Evolutionary conservation across 306 rosid genomes (phyloP).

Genomic region (Quercus suber): DNA sequence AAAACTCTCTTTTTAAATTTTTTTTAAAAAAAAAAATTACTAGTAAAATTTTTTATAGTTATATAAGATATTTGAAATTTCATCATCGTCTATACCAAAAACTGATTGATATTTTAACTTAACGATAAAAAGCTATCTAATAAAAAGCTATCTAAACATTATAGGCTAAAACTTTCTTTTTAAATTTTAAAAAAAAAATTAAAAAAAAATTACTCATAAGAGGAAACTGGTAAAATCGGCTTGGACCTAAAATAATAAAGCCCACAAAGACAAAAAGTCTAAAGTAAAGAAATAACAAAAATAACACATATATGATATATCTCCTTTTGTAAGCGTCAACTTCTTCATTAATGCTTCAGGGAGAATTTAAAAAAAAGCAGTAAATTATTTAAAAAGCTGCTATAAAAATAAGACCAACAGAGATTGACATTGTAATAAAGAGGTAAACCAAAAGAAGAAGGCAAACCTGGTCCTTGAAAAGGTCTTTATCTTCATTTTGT

Average conservation of each 20-base stretch:
- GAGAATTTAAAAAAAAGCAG: not conserved
- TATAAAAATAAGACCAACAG: not conserved
- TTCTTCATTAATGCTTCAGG: not conserved
- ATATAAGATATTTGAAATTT: too few species aligned
- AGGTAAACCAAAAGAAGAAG: not conserved
- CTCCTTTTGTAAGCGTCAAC: not conserved
- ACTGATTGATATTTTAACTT: fast-evolving
- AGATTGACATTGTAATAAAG: too few species aligned
- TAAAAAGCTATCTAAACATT: too few species aligned
- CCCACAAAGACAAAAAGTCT: not conserved
- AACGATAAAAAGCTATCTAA: too few species aligned
- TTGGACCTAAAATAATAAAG: not conserved
- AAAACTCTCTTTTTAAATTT: too few species aligned
- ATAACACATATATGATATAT: not conserved
- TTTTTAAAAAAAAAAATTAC: too few species aligned
- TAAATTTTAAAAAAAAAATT: too few species aligned
- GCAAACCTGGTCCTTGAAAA: conserved; percentile 39
- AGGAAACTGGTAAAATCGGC: not conserved
- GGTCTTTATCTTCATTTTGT: conserved; percentile 41
- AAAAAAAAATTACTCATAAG: too few species aligned
- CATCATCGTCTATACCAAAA: too few species aligned
- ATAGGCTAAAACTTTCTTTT: too few species aligned
- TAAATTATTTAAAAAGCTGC: not conserved
- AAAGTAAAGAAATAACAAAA: too few species aligned
- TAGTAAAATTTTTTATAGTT: too few species aligned